Base-by-base conservation (phyloP, 1,139 yeast genomes). In the Candida sojae region DNA sequence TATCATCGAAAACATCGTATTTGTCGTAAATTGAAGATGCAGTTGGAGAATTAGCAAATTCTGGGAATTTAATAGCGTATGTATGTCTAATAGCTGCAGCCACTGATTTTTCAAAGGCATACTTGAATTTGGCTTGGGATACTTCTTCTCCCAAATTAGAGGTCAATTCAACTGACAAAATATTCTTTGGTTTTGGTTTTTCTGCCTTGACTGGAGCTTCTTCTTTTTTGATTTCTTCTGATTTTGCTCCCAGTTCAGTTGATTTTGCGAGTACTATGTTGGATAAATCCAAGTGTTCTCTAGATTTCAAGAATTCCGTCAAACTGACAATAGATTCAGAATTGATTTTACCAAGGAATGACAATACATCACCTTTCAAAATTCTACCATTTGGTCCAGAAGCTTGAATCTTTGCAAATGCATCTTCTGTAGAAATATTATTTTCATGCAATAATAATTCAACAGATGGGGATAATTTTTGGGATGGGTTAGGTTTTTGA, bases 311-410 rank as follows among this genome's bases (percentile, higher is more conserved):
- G 61, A 74, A 84, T 39, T 79, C 69, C 8, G 88, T 73, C 48
- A 92, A 73, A 25, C 69, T 63, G 21, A 67, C 64, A 29, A 85
- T 82, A 10, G 84, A 70, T 6, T 79, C 82, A 34, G 39, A 35
- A 12, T 87, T 67, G 50, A 92, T 88, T 53, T 79, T 66, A 28
- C 98, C 97, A 49, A 92, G 65, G 62, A 82, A 84, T 1, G 96
- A 95, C 56, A 92, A 77, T 1, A 92, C 90, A 64, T 93, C 99
- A 53, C 98, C 98, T 71, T 88, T 88, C 56, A 91, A 75, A 44
- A 93, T 66, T 60, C 96, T 80, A 17, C 97, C 98, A 51, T 83
- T 78, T 34, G 96, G 96, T 11, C 98, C 99, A 1, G 96, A 79
- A 6, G 97, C 96, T 33, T 80, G 75, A 57, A 93, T 89, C 55